Base-by-base conservation (phyloP, 352 stramenopile species). In the Halophytophthora batemanensis region DNA sequence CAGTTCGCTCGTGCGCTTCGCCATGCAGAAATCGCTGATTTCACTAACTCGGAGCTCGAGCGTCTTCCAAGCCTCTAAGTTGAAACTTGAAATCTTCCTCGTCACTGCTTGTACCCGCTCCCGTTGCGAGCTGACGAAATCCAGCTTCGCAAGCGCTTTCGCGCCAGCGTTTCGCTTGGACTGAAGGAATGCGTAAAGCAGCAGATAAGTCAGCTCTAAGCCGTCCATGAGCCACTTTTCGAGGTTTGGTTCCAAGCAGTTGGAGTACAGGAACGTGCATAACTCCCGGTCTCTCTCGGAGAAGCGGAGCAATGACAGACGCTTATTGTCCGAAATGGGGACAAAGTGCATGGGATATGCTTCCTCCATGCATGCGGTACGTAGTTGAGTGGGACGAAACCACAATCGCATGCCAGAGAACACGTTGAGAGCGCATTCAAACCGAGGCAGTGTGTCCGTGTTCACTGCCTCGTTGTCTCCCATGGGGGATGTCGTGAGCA, bases 61-160 rank as follows among this genome's bases (percentile, higher is more conserved):
- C 23, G 49, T 36, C 45, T 64, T 64, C 56, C 56, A 64, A n/a
- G 59, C 49, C 14, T 64, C 56, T 23, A 64, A 58, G 17, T 43
- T 59, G 22, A 64, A 50, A n/a, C 42, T 50, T 12, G 56, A 55
- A 23, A 64, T 33, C 37, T 64, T 64, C 19, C 53, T 41, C 6
- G 53, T 46, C 19, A 44, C 49, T 33, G 56, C 56, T 50, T 59
- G 41, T 31, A 64, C 53, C 4, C 56, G 56, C 6, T 59, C 50
- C 36, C 54, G 42, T 21, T 50, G 48, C 25, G 23, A 18, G 21
- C 45, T 25, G 14, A 55, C 17, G 6, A 17, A 17, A 28, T 64
- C 56, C 22, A 64, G 13, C 22, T 64, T 54, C 29, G 44, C 36
- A 6, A 64, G 8, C 21, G 50, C 15, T n/a, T 64, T 64, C 6